Conservation (phyloP, 2,329 filamentous ascomycete species). For the Beauveria pseudobassiana region DNA sequence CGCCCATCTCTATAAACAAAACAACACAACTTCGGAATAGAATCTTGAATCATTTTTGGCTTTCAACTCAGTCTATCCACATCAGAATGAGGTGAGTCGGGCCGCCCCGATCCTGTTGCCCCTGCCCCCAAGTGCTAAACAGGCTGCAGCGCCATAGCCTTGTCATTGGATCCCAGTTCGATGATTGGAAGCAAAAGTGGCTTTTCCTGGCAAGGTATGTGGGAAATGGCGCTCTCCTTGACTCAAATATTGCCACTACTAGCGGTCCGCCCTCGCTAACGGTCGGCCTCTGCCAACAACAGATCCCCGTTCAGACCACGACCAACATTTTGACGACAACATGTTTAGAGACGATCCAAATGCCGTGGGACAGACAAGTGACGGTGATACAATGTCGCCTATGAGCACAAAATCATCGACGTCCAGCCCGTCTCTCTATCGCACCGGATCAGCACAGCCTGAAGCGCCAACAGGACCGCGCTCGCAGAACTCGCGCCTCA, state of each 20-base stretch:
- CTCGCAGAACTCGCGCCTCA: conserved; percentile 49
- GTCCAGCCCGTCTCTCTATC: conserved; percentile 48
- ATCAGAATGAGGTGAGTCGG: conserved; percentile 7
- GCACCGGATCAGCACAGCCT: conserved; percentile 55
- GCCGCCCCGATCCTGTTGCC: background rate
- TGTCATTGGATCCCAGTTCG: conserved; percentile 8
- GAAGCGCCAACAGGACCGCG: conserved; percentile 53
- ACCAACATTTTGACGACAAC: background rate
- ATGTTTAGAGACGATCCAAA: conserved; percentile 5
- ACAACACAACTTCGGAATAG: background rate
- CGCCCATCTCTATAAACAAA: background rate
- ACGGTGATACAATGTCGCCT: background rate
- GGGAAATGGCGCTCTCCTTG: conserved; percentile 5
- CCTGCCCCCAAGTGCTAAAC: conserved; percentile 2
- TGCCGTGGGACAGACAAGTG: background rate
- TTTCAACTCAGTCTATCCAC: background rate
- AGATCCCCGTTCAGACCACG: background rate
- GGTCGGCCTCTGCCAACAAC: background rate
- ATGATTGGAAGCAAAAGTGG: conserved; percentile 10
- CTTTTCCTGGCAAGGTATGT: conserved; percentile 9
- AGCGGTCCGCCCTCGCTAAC: conserved; percentile 4
- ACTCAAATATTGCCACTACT: background rate
- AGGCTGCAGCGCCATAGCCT: conserved; percentile 10
- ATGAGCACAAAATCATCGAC: conserved; percentile 39
- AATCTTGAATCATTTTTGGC: background rate